phyloP scores from a whole-genome alignment of 2,329 filamentous ascomycete species.

The Chaetomium olivaceum region DNA sequence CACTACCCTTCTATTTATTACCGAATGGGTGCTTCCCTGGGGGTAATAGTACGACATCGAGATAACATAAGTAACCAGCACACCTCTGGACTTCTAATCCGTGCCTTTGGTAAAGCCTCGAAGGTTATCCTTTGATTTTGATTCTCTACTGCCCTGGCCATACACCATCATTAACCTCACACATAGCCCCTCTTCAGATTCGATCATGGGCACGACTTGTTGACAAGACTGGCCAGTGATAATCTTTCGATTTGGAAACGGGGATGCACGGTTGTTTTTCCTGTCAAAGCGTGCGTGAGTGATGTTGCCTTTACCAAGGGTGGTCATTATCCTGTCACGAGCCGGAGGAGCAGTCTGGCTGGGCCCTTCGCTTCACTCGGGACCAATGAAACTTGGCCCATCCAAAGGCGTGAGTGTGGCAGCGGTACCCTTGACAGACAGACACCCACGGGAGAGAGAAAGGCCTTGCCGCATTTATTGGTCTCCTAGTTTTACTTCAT shows the following conservation, averaged over 20 bases:
- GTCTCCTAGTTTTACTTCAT: neutral
- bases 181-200: neutral
- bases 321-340: neutral
- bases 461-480: neutral
- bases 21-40: no score
- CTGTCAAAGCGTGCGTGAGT: slow-evolving; percentile 8
- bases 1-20: no score
- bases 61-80: no score
- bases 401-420: neutral
- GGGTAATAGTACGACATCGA: no score
- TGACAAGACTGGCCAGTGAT: neutral
- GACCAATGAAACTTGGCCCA: neutral
- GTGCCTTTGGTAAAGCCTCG: no score
- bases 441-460: neutral
- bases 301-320: neutral
- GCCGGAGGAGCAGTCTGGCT: neutral
- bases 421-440: neutral
- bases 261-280: neutral
- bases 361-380: neutral
- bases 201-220: neutral
- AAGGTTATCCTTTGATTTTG: no score
- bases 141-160: neutral
- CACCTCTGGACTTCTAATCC: no score
- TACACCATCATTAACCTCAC: neutral
- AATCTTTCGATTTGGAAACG: neutral